These are phyloP conservation scores for Penicilliopsis zonata DNA, from an alignment of 495 filamentous ascomycete species.

Conservation along the genomic window DNA sequence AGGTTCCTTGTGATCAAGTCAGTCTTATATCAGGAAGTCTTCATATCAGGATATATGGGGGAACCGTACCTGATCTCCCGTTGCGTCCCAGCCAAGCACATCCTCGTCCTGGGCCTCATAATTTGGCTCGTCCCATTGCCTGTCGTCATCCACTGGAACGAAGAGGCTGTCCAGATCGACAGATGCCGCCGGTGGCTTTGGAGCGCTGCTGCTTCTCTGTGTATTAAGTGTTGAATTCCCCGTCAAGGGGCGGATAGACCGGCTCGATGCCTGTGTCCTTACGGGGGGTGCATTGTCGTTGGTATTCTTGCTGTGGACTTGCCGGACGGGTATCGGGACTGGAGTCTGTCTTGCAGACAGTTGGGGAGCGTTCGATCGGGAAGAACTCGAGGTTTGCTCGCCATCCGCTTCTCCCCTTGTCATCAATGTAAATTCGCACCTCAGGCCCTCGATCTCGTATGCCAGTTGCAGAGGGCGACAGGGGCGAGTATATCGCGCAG, in stretches of 20 bases:
- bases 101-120: slow-evolving; percentile 64
- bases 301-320: slow-evolving; percentile 2
- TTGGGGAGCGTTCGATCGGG: slow-evolving; percentile 18
- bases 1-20: slow-evolving; percentile 11
- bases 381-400: slow-evolving; percentile 22
- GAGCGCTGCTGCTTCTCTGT: slow-evolving; percentile 16
- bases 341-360: slow-evolving; percentile 22
- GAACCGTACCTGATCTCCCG: slow-evolving; percentile 34
- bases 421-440: slow-evolving; percentile 87
- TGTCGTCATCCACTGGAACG: slow-evolving; percentile 60
- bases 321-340: slow-evolving; percentile 9
- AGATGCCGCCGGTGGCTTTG: slow-evolving; percentile 46
- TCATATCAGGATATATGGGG: slow-evolving; percentile 24
- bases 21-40: slow-evolving; percentile 8
- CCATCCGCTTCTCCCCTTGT: slow-evolving; percentile 67
- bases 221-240: slow-evolving; percentile 17
- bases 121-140: slow-evolving; percentile 69
- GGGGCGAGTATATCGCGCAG: slow-evolving; percentile 69
- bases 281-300: not conserved
- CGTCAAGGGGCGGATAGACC: slow-evolving; percentile 24
- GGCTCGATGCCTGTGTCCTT: slow-evolving; percentile 9
- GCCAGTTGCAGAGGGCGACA: slow-evolving; percentile 72
- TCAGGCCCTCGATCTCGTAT: slow-evolving; percentile 63
- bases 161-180: slow-evolving; percentile 66
- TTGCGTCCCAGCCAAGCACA: slow-evolving; percentile 73